Conservation (phyloP, 2,329 filamentous ascomycete genomes). For the Bipolaris zeicola region DNA sequence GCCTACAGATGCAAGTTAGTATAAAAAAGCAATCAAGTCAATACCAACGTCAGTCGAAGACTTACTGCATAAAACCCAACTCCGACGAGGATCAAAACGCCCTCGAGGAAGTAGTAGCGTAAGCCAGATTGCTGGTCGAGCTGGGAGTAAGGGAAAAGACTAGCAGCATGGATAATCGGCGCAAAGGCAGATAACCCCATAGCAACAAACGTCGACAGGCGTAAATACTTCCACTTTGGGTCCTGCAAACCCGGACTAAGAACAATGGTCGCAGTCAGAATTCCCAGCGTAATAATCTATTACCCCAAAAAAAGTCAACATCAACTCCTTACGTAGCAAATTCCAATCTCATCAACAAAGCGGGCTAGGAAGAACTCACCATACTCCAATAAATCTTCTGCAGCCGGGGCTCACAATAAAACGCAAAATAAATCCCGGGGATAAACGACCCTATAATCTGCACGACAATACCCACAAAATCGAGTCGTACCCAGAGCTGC, state of each 20-base stretch:
- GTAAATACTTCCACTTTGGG: conserved; percentile 79
- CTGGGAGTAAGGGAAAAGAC: conserved; percentile 66
- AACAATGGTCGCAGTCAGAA: conserved; percentile 76
- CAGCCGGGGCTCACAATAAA: conserved; percentile 46
- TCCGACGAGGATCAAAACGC: conserved; percentile 63
- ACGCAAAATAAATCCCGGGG: conserved; percentile 70
- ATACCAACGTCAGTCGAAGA: conserved; percentile 68
- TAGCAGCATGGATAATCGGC: conserved; percentile 74
- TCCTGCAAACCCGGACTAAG: conserved; percentile 82
- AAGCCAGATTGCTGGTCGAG: conserved; percentile 66
- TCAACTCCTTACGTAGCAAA: too few species aligned
- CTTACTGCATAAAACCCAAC: conserved; percentile 74
- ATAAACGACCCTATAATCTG: conserved; percentile 88
- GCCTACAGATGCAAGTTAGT: conserved; percentile 65
- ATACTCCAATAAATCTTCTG: conserved; percentile 50
- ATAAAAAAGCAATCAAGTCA: conserved; percentile 4
- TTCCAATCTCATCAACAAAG: too few species aligned
- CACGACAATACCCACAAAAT: conserved; percentile 88
- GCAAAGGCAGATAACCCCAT: conserved; percentile 85
- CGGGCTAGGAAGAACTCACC: conserved; percentile 23
- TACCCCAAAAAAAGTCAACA: too few species aligned
- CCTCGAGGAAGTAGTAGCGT: conserved; percentile 6
- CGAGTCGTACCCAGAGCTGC: conserved; percentile 82
- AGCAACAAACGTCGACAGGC: conserved; percentile 83
- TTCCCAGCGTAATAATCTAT: conserved; percentile 50